phyloP scores from a whole-genome alignment of 1,139 yeast genomes.

The Spathaspora sp. region DNA sequence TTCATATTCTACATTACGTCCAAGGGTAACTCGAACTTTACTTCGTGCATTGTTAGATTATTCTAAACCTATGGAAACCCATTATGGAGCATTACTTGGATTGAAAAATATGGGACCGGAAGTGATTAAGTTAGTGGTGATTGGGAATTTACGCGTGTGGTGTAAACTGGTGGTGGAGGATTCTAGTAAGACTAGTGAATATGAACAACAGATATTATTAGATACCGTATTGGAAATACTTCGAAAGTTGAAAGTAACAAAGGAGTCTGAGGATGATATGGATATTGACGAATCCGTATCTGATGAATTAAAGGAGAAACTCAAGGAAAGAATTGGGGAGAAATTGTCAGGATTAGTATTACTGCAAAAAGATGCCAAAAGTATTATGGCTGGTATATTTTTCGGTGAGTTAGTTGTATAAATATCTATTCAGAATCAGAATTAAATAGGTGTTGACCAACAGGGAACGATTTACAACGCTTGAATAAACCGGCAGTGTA shows the following conservation, averaged over 20 bases:
- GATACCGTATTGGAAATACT: constrained; percentile 57
- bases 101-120: constrained; percentile 83
- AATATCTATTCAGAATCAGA: constrained; percentile 1
- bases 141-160: constrained; percentile 89
- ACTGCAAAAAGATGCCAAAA: constrained; percentile 53
- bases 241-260: constrained; percentile 39
- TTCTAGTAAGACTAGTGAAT: constrained; percentile 21
- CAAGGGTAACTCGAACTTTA: constrained; percentile 90
- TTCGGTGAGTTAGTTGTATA: constrained; percentile 57
- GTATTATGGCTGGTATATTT: constrained; percentile 67
- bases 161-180: constrained; percentile 51
- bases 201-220: constrained; percentile 47
- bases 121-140: constrained; percentile 77
- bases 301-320: constrained; percentile 44
- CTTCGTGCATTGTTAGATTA: constrained; percentile 84
- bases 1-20: constrained; percentile 85
- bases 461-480: constrained; percentile 5
- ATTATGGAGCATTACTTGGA: constrained; percentile 89
- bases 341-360: constrained; percentile 52
- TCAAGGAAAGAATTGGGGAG: constrained; percentile 61
- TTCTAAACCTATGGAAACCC: constrained; percentile 79
- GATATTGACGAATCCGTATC: constrained; percentile 35
- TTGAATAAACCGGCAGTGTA: constrained; percentile 17
- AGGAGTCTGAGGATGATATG: constrained; percentile 16
- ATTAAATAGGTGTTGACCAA: constrained; percentile 1